Evolutionary conservation across 768 basidiomycete species (phyloP).

Genomic region (Panellus pusillus): DNA sequence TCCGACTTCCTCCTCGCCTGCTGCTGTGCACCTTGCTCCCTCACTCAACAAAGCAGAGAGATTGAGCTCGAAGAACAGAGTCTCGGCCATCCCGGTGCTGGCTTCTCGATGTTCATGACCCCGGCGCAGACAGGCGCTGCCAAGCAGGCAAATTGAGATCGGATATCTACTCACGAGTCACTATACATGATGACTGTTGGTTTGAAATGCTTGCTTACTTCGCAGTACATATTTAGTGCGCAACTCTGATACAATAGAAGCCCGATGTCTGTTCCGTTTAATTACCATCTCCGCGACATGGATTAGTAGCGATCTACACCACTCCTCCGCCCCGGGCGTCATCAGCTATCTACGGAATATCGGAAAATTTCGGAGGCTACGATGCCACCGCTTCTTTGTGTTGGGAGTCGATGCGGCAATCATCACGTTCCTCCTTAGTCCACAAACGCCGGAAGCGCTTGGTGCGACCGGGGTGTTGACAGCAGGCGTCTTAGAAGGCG

Average conservation of each 20-base stretch:
- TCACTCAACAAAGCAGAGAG: constrained; percentile 41
- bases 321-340: no score
- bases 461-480: background rate
- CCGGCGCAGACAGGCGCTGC: constrained; percentile 8
- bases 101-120: constrained; percentile 20
- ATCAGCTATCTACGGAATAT: constrained; percentile 3
- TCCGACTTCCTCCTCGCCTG: constrained; percentile 33
- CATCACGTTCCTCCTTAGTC: constrained; percentile 1
- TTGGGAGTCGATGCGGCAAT: background rate
- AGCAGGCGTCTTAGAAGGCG: constrained; percentile 17
- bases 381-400: constrained; percentile 5
- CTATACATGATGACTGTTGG: no score
- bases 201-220: no score
- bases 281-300: background rate
- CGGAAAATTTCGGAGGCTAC: constrained; percentile 2
- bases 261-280: background rate
- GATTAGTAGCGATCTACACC: constrained; percentile 7
- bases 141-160: background rate
- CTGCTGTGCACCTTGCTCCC: constrained; percentile 41
- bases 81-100: constrained; percentile 20
- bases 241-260: background rate
- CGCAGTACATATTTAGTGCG: no score
- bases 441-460: constrained; percentile 2
- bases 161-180: no score
- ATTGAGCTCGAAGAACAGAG: constrained; percentile 39